Evolutionary conservation across 2,329 filamentous ascomycete genomes (phyloP), one percentile per base, ranked within the genome.

Genomic region (Aspergillus ochraceoroseus): DNA sequence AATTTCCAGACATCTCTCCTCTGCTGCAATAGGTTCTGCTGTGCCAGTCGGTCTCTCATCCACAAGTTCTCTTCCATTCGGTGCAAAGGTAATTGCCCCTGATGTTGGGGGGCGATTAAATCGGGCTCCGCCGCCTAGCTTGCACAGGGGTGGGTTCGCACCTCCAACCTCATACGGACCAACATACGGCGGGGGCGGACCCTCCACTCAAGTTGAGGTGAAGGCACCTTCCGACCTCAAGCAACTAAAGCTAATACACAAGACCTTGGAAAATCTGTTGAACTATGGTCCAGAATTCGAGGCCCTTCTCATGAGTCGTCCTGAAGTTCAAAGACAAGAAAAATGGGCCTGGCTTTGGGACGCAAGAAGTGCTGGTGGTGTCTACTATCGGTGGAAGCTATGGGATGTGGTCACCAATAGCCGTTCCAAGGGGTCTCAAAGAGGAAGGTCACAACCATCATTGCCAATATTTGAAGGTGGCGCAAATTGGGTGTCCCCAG

Each of bases 311-410:
- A 96, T 96, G 92, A 83, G 82, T 34, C 75, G 86, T 12, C 79
- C 85, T 0, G 80, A 88, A 39, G 84, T 96, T 1, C 87, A 94
- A 59, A 76, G 75, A 27, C 86, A 95, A 44, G 86, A 94, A 62
- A 88, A 83, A 51, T 96, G 90, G 81, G 85, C 88, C 0, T 98
- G 89, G 85, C 72, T 98, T 4, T 98, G 87, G 82, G 84, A 96
- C 61, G 77, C 88, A 13, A 77, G 82, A 50, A 89, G 82, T 56
- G 72, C 75, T 47, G 88, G 80, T 17, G 90, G 84, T 11, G 77
- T 94, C 11, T 98, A 89, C 76, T 96, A 96, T 63, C 81, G 92
- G 29, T 96, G 87, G 85, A 80, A 87, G 30, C 59, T 96, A 30
- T 95, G 89, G 85, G 82, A 92, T 53, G 75, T 90, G 6, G 71